These are phyloP conservation scores for Acanthamoeba royreba DNA, from an alignment of 208 protist species.

Conservation along the genomic window DNA sequence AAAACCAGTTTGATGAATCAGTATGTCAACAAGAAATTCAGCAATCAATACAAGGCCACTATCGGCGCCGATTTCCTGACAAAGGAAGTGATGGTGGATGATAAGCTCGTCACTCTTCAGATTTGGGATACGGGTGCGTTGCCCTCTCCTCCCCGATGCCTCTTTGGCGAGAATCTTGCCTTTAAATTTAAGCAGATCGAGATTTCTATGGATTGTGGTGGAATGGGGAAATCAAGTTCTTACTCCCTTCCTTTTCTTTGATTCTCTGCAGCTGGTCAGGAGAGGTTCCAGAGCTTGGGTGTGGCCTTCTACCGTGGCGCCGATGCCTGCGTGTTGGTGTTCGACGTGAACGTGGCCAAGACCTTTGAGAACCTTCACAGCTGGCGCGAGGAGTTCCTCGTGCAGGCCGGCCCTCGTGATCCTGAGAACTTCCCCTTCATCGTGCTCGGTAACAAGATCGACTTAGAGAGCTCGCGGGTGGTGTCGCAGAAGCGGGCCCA, in stretches of 20 bases:
- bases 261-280: slow-evolving; percentile 73
- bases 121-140: slow-evolving; percentile 55
- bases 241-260: slow-evolving; percentile 37
- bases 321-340: slow-evolving; percentile 62
- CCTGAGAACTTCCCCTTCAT: slow-evolving; percentile 58
- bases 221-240: not conserved
- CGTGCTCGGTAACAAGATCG: slow-evolving; percentile 62
- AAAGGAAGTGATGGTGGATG: slow-evolving; percentile 58
- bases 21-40: slow-evolving; percentile 61
- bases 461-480: slow-evolving; percentile 58
- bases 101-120: slow-evolving; percentile 35
- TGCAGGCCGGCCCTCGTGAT: slow-evolving; percentile 47
- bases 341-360: slow-evolving; percentile 38
- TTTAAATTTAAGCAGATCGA: not conserved
- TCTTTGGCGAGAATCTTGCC: not conserved
- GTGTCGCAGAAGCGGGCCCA: slow-evolving; percentile 86
- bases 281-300: slow-evolving; percentile 58
- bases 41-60: slow-evolving; percentile 61
- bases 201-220: not conserved
- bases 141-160: not conserved
- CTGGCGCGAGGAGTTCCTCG: slow-evolving; percentile 58
- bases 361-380: slow-evolving; percentile 14
- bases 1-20: slow-evolving; percentile 56
- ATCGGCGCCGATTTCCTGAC: slow-evolving; percentile 79
- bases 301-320: slow-evolving; percentile 61